Evolutionary conservation across 495 filamentous ascomycete genomes (phyloP).

Genomic region (Xylaria telfairii): DNA sequence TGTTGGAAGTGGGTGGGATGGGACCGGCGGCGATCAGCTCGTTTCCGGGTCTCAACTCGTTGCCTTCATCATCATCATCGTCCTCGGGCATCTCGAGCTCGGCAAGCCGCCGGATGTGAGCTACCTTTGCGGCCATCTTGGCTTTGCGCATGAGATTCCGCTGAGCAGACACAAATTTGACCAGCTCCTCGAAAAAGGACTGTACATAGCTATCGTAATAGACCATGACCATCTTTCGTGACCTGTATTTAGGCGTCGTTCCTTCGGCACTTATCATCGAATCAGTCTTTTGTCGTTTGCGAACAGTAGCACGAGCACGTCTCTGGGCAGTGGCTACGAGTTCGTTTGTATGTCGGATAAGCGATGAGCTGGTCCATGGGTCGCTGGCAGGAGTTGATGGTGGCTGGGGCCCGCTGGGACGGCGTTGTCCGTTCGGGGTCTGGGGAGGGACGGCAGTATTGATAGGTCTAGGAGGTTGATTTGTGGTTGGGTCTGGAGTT

Average conservation of each 20-base stretch:
- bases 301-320: conserved; percentile 50
- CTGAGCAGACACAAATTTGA: conserved; percentile 78
- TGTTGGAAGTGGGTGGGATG: conserved; percentile 5
- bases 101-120: conserved; percentile 59
- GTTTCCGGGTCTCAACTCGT: conserved; percentile 37
- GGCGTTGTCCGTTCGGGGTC: conserved; percentile 21
- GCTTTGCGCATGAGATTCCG: conserved; percentile 83
- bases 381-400: conserved; percentile 37
- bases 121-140: conserved; percentile 70
- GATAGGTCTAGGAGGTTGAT: conserved; percentile 18
- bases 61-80: conserved; percentile 45
- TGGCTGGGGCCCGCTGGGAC: conserved; percentile 39
- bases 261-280: conserved; percentile 64
- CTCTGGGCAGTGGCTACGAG: conserved; percentile 52
- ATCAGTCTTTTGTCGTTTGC: conserved; percentile 63
- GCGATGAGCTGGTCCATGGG: conserved; percentile 51
- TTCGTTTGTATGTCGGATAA: conserved; percentile 52
- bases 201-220: conserved; percentile 91
- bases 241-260: conserved; percentile 64
- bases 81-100: conserved; percentile 57
- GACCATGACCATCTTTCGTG: conserved; percentile 80
- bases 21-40: conserved; percentile 26
- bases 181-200: conserved; percentile 76
- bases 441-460: conserved; percentile 30
- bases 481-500: conserved; percentile 24